These are phyloP conservation scores for Euphorbia celastroides DNA, from an alignment of 441 rosid species.

Conservation along the genomic window DNA sequence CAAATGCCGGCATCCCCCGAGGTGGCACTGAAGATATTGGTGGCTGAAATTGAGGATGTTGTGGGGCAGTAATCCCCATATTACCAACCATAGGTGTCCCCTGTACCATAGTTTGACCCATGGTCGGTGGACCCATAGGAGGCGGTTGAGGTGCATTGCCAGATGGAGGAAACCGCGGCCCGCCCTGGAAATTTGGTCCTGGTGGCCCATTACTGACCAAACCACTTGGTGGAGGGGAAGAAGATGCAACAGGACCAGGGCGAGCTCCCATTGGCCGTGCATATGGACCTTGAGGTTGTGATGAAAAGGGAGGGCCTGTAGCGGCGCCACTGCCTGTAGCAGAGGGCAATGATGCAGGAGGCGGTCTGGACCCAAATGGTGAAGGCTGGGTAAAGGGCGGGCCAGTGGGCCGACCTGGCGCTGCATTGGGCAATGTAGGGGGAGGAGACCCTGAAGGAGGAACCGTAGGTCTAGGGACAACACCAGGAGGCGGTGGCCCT, in stretches of 20 bases:
- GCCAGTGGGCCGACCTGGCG: constrained; percentile 50
- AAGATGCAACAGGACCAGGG: constrained; percentile 32
- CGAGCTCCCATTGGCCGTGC: constrained; percentile 43
- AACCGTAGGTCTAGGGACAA: constrained; percentile 43
- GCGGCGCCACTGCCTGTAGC: constrained; percentile 27
- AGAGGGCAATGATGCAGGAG: constrained; percentile 52
- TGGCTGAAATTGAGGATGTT: constrained; percentile 31
- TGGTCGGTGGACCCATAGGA: constrained; percentile 42
- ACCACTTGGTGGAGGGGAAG: constrained; percentile 43
- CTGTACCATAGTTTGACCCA: constrained; percentile 33
- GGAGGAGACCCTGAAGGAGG: constrained; percentile 43
- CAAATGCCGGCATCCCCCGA: constrained; percentile 37
- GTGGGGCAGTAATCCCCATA: constrained; percentile 30
- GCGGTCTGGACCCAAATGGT: constrained; percentile 60
- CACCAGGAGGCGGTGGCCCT: constrained; percentile 36
- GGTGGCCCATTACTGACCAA: constrained; percentile 67
- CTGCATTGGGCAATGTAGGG: constrained; percentile 41
- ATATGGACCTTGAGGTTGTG: constrained; percentile 18
- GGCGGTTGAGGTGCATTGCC: constrained; percentile 39
- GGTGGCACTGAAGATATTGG: constrained; percentile 39
- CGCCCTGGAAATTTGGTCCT: constrained; percentile 40
- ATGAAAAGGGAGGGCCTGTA: constrained; percentile 20
- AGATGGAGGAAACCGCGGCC: constrained; percentile 43
- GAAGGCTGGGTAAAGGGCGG: constrained; percentile 46
- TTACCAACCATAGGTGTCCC: constrained; percentile 35